A percentile compares a stretch with the other conserved stretches of the same genome.
These are phyloP conservation scores for Peronospora destructor DNA, from an alignment of 352 stramenopile genomes.

Conservation along the genomic window DNA sequence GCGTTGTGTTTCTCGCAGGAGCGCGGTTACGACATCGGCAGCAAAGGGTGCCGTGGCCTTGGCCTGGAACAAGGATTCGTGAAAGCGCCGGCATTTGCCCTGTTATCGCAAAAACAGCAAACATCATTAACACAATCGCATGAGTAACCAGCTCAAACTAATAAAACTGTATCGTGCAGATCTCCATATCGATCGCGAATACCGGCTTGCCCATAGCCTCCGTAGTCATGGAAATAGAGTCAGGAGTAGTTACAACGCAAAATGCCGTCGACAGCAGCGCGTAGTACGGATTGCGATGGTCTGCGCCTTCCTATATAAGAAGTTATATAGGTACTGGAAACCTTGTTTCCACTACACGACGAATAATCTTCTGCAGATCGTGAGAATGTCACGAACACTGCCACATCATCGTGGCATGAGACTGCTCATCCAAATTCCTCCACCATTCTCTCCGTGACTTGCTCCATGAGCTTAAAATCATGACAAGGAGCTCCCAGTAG, in stretches of 20 bases:
- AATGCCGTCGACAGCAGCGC: constrained; percentile 46
- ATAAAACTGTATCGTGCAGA: constrained; percentile 30
- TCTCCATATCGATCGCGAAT: constrained; percentile 40
- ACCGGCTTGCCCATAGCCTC: constrained; percentile 60
- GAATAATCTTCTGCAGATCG: constrained; percentile 37
- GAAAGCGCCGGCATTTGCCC: constrained; percentile 58
- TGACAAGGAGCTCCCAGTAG: constrained; percentile 62
- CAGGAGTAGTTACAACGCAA: constrained; percentile 58
- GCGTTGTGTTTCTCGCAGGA: not conserved
- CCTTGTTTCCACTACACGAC: constrained; percentile 11
- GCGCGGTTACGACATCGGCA: constrained; percentile 6
- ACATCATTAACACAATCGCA: not conserved
- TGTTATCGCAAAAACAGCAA: constrained; percentile 4
- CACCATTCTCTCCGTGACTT: constrained; percentile 36
- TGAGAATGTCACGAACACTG: constrained; percentile 66
- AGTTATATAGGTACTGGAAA: constrained; percentile 28
- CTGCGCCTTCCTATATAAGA: constrained; percentile 44
- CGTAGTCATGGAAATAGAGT: constrained; percentile 79
- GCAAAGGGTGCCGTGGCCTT: constrained; percentile 31
- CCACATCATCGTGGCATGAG: constrained; percentile 12
- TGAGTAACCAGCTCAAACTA: not conserved
- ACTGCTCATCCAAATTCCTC: constrained; percentile 27
- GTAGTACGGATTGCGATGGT: constrained; percentile 54
- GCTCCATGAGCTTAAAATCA: constrained; percentile 43
- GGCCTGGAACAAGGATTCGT: constrained; percentile 29